These are phyloP conservation scores for Penicillium fuscoglaucum DNA, from an alignment of 2,329 filamentous ascomycete genomes.

Conservation along the genomic window DNA sequence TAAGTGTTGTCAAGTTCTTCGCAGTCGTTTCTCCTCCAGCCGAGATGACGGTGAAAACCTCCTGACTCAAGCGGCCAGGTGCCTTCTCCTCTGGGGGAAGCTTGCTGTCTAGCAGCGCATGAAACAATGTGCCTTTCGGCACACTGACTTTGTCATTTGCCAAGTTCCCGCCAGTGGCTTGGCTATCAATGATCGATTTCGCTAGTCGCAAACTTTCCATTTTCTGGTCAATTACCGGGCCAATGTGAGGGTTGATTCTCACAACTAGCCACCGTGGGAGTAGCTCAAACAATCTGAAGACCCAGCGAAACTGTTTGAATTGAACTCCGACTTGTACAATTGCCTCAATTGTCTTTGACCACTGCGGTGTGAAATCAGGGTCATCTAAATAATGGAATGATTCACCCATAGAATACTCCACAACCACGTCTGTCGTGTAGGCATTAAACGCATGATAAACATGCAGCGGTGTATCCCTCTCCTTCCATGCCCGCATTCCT, in stretches of 20 bases:
- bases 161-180: neutral
- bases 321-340: constrained; percentile 23
- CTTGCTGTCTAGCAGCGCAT: constrained; percentile 34
- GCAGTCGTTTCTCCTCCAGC: constrained; percentile 35
- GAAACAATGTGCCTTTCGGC: constrained; percentile 20
- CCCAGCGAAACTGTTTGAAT: constrained; percentile 26
- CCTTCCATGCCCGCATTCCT: constrained; percentile 23
- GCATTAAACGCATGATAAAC: constrained; percentile 26
- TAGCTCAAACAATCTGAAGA: constrained; percentile 21
- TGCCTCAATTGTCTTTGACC: constrained; percentile 31
- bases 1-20: constrained; percentile 27
- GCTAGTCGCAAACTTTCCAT: constrained; percentile 13
- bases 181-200: constrained; percentile 12
- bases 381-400: constrained; percentile 35
- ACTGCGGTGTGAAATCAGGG: constrained; percentile 33
- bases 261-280: constrained; percentile 22
- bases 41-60: constrained; percentile 30
- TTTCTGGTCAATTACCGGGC: constrained; percentile 16
- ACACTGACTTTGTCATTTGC: neutral
- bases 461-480: constrained; percentile 19
- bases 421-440: constrained; percentile 48
- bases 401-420: constrained; percentile 42
- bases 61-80: constrained; percentile 25
- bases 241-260: constrained; percentile 23
- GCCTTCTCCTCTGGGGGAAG: constrained; percentile 39